Base-by-base conservation (phyloP, 352 stramenopile genomes). In the Pythium dissotocum region DNA sequence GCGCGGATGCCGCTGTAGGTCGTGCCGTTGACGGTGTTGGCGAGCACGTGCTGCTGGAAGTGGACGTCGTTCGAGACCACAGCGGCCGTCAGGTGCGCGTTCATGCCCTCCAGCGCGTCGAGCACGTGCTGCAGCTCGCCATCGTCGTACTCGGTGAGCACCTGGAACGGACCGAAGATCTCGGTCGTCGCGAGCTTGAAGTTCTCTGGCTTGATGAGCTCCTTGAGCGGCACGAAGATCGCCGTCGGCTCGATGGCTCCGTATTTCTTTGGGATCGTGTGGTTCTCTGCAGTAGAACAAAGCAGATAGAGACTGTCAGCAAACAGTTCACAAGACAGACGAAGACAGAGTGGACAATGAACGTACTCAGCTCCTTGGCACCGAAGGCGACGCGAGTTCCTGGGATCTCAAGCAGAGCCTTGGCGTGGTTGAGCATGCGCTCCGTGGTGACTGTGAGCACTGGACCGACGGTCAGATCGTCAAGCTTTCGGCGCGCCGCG, bases 101-200 rank as follows among this genome's bases (percentile, higher is more conserved):
- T 83, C 94, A 99, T 99, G 57, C 90, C 74, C 83, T 99, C 98
- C 44, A 97, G 90, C 46, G 93, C 88, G 56, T 98, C 80, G 13
- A 99, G 70, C 8, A 99, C 93, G 21, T 84, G 67, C 56, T 89
- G 81, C 21, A 99, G 64, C 52, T 98, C 85, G 46, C 83, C 77
- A 69, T 99, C 92, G 76, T 98, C 98, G 72, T 95, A 95, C 68
- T 93, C 90, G 16, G 95, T 99, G 53, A 99, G 69, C 52, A 99
- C 72, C 72, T 99, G 97, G 78, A 99, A 99, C 26, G 98, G 98
- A n/a, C 95, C 98, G 74, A 99, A 99, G 67, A 99, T 97, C 79
- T 99, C 98, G 28, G 87, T 99, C 14, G 92, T 98, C 61, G 92
- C 97, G 21, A 94, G 77, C 38, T 91, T 82, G 70, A 99, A 99